Base-by-base conservation (phyloP, 2,329 filamentous ascomycete species). In the Arthrocladium fulminans region DNA sequence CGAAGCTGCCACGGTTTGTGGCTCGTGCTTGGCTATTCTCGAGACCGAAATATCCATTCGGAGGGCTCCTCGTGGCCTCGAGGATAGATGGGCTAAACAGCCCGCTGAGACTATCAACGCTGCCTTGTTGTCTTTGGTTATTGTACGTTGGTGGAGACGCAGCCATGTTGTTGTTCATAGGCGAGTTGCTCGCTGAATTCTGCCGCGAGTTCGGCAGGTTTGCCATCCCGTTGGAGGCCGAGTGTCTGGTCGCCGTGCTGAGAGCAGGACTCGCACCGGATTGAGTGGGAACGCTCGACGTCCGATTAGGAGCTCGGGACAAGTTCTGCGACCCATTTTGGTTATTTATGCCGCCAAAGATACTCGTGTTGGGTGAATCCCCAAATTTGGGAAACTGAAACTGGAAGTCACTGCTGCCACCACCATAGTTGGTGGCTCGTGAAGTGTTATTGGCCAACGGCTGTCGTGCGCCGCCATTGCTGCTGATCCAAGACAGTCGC, bases 351-450 rank as follows among this genome's bases (percentile, higher is more conserved):
- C 19, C 23, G 8, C 24, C 37, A 19, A 24, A 34, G 15, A 22
- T 5, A 9, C 37, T 42, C 17, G 47, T 25, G 13, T 39, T 51
- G 10, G 54, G 42, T 17, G 94, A 75, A 51, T 81, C 77, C 40
- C 92, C 92, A 60, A 98, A 97, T 63, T 86, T 89, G 55, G 92
- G 90, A 56, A 97, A 97, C 57, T 97, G 90, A 59, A 98, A 97
- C 57, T 90, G 83, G 63, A 97, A 97, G 63, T 84, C 88, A 63
- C 85, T 83, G 54, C 85, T 84, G 59, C 75, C 80, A 47, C 83
- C 71, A 57, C 80, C 83, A 64, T 48, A 60, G 65, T 59, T 75
- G 70, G 60, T 75, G 71, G 60, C 66, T 40, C 65, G 68, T 19
- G 61, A 67, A 49, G 70, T 66, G 32, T 40, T 22, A 10, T 40